Evolutionary conservation across 371 early-diverging fungal genomes (phyloP).

Genomic region (Mucor saturninus): DNA sequence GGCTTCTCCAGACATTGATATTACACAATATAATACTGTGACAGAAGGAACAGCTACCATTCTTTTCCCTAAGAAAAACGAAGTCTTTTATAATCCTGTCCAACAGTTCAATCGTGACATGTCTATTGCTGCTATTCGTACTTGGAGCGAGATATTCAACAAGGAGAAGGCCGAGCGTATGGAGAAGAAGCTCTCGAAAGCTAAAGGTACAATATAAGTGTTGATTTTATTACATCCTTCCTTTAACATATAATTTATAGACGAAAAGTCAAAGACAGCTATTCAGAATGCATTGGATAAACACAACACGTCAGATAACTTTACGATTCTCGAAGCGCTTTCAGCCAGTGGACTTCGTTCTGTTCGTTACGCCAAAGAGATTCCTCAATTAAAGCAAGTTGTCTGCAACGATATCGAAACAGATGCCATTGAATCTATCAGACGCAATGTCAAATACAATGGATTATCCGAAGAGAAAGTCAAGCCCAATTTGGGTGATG

Average conservation of each 20-base stretch:
- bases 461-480: slow-evolving; percentile 74
- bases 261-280: slow-evolving; percentile 28
- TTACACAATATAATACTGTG: slow-evolving; percentile 61
- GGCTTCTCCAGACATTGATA: slow-evolving; percentile 36
- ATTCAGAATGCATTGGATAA: slow-evolving; percentile 36
- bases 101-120: slow-evolving; percentile 98
- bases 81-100: slow-evolving; percentile 99
- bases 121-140: slow-evolving; percentile 92
- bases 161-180: slow-evolving; percentile 59
- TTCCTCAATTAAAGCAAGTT: slow-evolving; percentile 81
- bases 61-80: slow-evolving; percentile 85
- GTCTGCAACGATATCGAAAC: slow-evolving; percentile 94
- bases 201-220: slow-evolving; percentile 28
- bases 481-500: slow-evolving; percentile 85
- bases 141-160: slow-evolving; percentile 78
- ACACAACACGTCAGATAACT: slow-evolving; percentile 41
- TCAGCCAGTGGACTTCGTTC: slow-evolving; percentile 99
- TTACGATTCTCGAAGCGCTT: slow-evolving; percentile 95
- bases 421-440: slow-evolving; percentile 93
- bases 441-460: slow-evolving; percentile 89
- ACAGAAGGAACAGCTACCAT: slow-evolving; percentile 90
- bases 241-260: slow-evolving; percentile 14
- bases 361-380: slow-evolving; percentile 98
- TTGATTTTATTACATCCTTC: too few species aligned
- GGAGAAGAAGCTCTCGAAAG: slow-evolving; percentile 51